Conservation (phyloP, 169 alveolate genomes). For the Plasmodium gonderi region DNA sequence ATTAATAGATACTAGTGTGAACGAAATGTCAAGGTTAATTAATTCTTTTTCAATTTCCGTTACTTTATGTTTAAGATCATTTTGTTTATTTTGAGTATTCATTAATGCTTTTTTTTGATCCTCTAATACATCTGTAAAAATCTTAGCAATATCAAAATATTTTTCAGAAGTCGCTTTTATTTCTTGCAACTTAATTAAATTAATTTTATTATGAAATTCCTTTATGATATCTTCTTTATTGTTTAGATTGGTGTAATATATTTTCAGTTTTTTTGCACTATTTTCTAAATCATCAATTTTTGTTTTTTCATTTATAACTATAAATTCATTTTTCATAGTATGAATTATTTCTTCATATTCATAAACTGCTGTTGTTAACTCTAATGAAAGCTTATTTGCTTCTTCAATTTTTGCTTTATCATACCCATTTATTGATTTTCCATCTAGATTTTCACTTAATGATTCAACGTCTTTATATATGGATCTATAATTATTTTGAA, state of each 20-base stretch:
- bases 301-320: background rate
- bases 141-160: background rate
- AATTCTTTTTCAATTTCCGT: background rate
- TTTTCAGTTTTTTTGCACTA: background rate
- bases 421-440: background rate
- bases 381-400: background rate
- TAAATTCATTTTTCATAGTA: background rate
- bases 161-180: background rate
- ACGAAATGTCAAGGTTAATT: background rate
- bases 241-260: background rate
- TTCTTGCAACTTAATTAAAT: slow-evolving; percentile 17
- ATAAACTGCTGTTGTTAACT: background rate
- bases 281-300: background rate
- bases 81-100: background rate
- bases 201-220: background rate
- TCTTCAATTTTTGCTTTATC: background rate
- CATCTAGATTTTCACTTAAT: background rate
- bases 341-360: background rate
- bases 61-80: background rate
- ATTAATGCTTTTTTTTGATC: background rate
- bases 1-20: background rate
- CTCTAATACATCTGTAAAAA: background rate
- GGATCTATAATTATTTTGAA: background rate
- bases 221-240: background rate
- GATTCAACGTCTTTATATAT: background rate